Conservation (phyloP, 768 basidiomycete genomes). For the Cystofilobasidium bisporidii region DNA sequence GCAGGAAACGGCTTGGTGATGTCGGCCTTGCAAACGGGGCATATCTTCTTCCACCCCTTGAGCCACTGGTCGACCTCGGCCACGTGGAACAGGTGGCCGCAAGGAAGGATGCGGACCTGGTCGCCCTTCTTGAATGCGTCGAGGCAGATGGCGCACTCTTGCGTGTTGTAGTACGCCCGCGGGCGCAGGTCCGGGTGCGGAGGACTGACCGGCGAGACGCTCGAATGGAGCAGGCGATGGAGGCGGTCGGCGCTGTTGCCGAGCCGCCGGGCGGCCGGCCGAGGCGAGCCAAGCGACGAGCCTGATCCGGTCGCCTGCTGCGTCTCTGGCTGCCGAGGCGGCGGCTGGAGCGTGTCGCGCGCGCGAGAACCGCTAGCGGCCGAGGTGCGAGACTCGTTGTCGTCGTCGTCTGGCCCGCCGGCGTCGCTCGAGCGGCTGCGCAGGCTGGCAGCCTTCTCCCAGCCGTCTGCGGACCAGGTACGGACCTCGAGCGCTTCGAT, state of each 20-base stretch:
- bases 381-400: constrained; percentile 1
- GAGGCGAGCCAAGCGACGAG: background rate
- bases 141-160: constrained; percentile 87
- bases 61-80: constrained; percentile 87
- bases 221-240: constrained; percentile 25
- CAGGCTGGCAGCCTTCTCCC: constrained; percentile 23
- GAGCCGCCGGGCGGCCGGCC: background rate
- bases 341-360: background rate
- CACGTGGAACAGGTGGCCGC: constrained; percentile 89
- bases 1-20: constrained; percentile 50
- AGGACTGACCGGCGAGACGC: background rate
- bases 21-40: constrained; percentile 85
- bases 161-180: constrained; percentile 15
- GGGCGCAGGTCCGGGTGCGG: constrained; percentile 8
- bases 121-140: constrained; percentile 79
- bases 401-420: constrained; percentile 30
- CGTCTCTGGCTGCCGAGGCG: background rate
- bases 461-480: constrained; percentile 50
- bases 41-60: constrained; percentile 83
- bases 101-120: constrained; percentile 80
- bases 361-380: background rate
- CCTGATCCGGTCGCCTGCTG: constrained; percentile 8
- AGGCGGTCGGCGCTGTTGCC: constrained; percentile 31
- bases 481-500: constrained; percentile 71
- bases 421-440: constrained; percentile 9